Percentiles rank a stretch among this genome's conserved stretches.
Conservation (phyloP, 2,329 filamentous ascomycete species). For the Phyllosticta citriasiana region DNA sequence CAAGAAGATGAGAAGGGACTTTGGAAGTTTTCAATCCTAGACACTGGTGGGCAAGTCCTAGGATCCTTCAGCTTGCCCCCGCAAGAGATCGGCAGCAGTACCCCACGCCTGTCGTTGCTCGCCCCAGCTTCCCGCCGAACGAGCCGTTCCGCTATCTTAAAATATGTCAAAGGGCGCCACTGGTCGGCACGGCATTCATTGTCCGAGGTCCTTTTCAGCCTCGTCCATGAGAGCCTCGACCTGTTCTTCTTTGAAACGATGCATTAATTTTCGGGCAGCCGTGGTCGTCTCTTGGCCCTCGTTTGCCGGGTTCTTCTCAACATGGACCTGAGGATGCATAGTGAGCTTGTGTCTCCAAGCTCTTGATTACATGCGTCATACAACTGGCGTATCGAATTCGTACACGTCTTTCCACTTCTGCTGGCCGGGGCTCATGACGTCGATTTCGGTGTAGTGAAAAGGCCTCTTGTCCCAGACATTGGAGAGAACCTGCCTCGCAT, state of each 20-base stretch:
- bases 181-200: not conserved
- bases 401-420: conserved; percentile 63
- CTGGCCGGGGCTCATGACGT: conserved; percentile 55
- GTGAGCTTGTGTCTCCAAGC: not conserved
- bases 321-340: conserved; percentile 39
- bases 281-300: conserved; percentile 41
- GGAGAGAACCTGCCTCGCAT: conserved; percentile 58
- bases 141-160: conserved; percentile 1
- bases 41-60: not conserved
- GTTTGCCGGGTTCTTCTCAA: conserved; percentile 41
- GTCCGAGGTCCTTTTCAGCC: conserved; percentile 17
- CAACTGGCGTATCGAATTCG: conserved; percentile 74
- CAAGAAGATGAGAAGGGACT: not conserved
- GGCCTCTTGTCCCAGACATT: conserved; percentile 57
- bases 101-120: conserved; percentile 1
- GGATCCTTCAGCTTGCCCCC: conserved; percentile 1
- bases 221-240: conserved; percentile 60
- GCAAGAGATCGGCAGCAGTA: conserved; percentile 7
- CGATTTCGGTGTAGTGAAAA: conserved; percentile 59
- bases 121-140: conserved; percentile 9
- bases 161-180: conserved; percentile 1
- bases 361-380: conserved; percentile 29
- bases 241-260: conserved; percentile 59
- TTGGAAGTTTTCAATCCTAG: not conserved
- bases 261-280: conserved; percentile 64